phyloP scores from a whole-genome alignment of 2,329 filamentous ascomycete species.

The Fusarium camptoceras region DNA sequence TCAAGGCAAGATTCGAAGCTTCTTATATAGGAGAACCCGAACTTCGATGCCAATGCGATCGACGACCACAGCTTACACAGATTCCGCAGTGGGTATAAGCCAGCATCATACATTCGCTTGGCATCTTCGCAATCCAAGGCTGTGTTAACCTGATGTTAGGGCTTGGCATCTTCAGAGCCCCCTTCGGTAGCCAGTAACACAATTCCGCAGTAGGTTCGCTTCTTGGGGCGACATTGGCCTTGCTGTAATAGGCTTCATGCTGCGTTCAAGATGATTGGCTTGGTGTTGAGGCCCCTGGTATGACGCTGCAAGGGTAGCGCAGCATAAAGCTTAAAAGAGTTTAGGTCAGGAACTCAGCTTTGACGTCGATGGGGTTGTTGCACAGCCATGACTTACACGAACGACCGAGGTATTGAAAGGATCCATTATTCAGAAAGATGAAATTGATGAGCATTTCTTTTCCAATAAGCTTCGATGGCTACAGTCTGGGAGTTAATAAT shows the following conservation, averaged over 20 bases:
- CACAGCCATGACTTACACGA: not conserved
- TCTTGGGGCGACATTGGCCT: conserved; percentile 2
- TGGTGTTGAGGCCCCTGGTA: not conserved
- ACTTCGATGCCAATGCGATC: not conserved
- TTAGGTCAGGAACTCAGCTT: conserved; percentile 12
- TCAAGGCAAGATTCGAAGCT: not conserved
- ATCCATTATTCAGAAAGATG: not conserved
- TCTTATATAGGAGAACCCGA: not conserved
- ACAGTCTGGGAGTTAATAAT: not conserved
- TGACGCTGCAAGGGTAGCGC: conserved; percentile 7
- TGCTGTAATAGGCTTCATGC: not conserved
- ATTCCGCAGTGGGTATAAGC: not conserved
- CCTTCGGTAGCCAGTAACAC: not conserved
- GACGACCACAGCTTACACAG: not conserved
- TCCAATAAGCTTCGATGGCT: rapidly evolving
- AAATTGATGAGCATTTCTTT: not conserved
- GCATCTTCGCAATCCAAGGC: not conserved
- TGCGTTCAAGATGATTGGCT: conserved; percentile 17
- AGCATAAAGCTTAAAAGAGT: conserved; percentile 11
- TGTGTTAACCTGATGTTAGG: not conserved
- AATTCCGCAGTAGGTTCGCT: not conserved
- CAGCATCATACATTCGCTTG: not conserved
- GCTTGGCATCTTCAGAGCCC: not conserved
- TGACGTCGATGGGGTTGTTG: not conserved
- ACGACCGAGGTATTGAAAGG: not conserved